phyloP scores from a whole-genome alignment of 495 filamentous ascomycete species.

The Paragyromitra xinjiangensis region DNA sequence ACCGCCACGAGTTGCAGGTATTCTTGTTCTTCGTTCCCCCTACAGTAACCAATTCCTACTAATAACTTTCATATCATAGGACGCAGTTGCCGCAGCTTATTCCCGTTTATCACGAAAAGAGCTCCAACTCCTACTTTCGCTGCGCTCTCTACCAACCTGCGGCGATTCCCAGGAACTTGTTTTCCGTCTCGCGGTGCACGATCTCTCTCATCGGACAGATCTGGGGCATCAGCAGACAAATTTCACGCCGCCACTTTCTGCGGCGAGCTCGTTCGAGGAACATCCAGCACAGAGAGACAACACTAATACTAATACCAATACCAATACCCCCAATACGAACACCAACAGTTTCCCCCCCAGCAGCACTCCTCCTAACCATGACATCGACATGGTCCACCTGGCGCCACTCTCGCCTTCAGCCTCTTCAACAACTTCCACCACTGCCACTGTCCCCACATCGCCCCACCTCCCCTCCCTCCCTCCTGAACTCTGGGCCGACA shows the following conservation, averaged over 20 bases:
- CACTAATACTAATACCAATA: slow-evolving; percentile 35
- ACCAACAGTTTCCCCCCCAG: slow-evolving; percentile 18
- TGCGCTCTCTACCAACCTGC: slow-evolving; percentile 54
- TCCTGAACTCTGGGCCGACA: slow-evolving; percentile 85
- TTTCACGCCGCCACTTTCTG: slow-evolving; percentile 46
- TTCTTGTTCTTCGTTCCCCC: neutral
- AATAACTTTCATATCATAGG: slow-evolving; percentile 28
- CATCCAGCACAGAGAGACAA: slow-evolving; percentile 32
- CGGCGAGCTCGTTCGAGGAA: slow-evolving; percentile 40
- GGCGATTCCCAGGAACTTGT: slow-evolving; percentile 53
- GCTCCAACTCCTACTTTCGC: slow-evolving; percentile 54
- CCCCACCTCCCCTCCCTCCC: slow-evolving; percentile 63
- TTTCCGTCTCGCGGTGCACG: slow-evolving; percentile 54
- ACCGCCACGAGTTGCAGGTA: slow-evolving; percentile 53
- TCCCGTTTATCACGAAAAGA: slow-evolving; percentile 52
- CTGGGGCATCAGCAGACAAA: slow-evolving; percentile 46
- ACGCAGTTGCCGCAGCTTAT: slow-evolving; percentile 52
- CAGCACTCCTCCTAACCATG: slow-evolving; percentile 8
- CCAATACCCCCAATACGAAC: slow-evolving; percentile 36
- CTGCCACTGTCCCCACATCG: slow-evolving; percentile 4
- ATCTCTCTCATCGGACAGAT: slow-evolving; percentile 56
- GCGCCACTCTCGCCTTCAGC: neutral
- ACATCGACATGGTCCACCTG: slow-evolving; percentile 30
- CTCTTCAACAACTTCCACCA: neutral
- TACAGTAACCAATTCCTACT: neutral